A percentile compares a stretch with the other conserved stretches of the same genome.
Conservation (phyloP, 768 basidiomycete genomes). For the Tephrocybe sp. region DNA sequence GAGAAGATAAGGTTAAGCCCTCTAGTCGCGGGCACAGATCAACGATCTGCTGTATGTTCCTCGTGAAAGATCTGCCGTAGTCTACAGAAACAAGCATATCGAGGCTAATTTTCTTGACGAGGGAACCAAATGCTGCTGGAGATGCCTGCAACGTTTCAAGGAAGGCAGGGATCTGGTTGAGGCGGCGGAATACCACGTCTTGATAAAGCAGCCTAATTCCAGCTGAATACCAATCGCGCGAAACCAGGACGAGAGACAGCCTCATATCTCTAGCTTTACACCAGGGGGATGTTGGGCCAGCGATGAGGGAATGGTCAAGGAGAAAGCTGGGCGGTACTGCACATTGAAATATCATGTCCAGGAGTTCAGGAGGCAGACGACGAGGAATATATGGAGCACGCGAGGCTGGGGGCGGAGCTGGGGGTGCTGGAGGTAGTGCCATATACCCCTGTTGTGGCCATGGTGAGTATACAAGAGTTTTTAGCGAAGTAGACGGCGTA, state of each 20-base stretch:
- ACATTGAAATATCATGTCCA: slow-evolving; percentile 21
- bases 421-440: neutral
- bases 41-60: slow-evolving; percentile 9
- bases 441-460: neutral
- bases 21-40: slow-evolving; percentile 8
- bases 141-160: slow-evolving; percentile 17
- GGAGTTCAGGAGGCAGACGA: slow-evolving; percentile 21
- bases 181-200: slow-evolving; percentile 21
- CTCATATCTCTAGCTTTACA: slow-evolving; percentile 20
- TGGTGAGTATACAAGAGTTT: neutral
- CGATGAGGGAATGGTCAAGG: slow-evolving; percentile 14
- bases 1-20: slow-evolving; percentile 3
- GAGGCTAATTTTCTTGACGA: slow-evolving; percentile 16
- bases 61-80: slow-evolving; percentile 11
- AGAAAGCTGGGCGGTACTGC: slow-evolving; percentile 23
- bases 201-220: slow-evolving; percentile 25
- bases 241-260: slow-evolving; percentile 21
- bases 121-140: slow-evolving; percentile 1
- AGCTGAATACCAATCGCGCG: slow-evolving; percentile 22
- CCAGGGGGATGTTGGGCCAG: slow-evolving; percentile 22
- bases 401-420: neutral
- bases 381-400: neutral
- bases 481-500: neutral
- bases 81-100: slow-evolving; percentile 9
- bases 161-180: slow-evolving; percentile 21